Evolutionary conservation across 768 basidiomycete genomes (phyloP).

Genomic region (Calocybe indica): DNA sequence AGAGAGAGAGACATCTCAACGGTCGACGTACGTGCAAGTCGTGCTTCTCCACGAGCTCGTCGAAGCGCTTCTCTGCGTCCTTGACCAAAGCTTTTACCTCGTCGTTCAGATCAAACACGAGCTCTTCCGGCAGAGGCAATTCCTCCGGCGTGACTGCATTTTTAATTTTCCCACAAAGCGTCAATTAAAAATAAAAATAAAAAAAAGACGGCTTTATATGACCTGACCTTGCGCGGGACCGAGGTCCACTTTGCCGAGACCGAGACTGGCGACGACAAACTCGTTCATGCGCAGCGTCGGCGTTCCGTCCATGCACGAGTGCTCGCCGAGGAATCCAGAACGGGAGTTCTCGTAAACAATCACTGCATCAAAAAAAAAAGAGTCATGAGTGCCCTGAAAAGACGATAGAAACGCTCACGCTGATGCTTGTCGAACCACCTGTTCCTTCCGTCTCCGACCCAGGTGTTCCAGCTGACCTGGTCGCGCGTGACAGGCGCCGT

Average conservation of each 20-base stretch:
- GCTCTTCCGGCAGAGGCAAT: constrained; percentile 58
- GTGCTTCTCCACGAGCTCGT: constrained; percentile 69
- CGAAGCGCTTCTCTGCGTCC: constrained; percentile 62
- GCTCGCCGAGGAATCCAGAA: constrained; percentile 87
- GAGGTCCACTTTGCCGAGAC: constrained; percentile 68
- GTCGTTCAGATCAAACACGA: constrained; percentile 64
- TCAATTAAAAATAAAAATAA: neutral
- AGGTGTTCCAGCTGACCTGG: constrained; percentile 73
- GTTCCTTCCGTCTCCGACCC: constrained; percentile 89
- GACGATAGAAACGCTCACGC: constrained; percentile 38
- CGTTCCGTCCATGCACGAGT: constrained; percentile 91
- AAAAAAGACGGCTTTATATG: constrained; percentile 11
- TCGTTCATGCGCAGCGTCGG: constrained; percentile 95
- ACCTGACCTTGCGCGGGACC: constrained; percentile 38
- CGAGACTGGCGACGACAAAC: constrained; percentile 77
- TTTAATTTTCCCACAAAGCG: neutral
- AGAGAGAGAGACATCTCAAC: neutral
- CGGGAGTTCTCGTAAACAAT: constrained; percentile 94
- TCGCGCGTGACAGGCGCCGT: constrained; percentile 75
- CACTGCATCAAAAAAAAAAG: constrained; percentile 42
- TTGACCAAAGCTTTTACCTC: constrained; percentile 46
- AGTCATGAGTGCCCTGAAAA: neutral
- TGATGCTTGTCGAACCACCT: constrained; percentile 98
- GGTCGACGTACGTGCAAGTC: constrained; percentile 59
- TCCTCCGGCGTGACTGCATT: constrained; percentile 15